Evolutionary conservation across 1,284 basidiomycete species (phyloP).

Genomic region (Sporisorium scitamineum): DNA sequence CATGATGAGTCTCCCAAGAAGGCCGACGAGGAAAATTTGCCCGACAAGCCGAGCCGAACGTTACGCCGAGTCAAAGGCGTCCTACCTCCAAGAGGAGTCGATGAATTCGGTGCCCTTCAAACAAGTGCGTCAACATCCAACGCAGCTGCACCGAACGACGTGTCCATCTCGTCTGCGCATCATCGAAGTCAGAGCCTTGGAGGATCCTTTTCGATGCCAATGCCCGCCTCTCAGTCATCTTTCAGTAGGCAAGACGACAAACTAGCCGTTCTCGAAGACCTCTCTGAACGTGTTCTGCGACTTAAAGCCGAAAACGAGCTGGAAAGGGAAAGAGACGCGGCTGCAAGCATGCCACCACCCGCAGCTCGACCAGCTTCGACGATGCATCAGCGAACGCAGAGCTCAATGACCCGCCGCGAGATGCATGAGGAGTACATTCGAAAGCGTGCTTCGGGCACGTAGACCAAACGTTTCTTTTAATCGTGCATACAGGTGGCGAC

Average conservation of each 20-base stretch:
- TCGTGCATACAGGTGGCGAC: background rate
- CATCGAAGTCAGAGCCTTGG: background rate
- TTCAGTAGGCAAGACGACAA: slow-evolving; percentile 18
- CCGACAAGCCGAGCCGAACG: slow-evolving; percentile 12
- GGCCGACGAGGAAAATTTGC: background rate
- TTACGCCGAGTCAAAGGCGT: slow-evolving; percentile 22
- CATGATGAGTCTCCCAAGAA: background rate
- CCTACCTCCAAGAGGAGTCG: slow-evolving; percentile 26
- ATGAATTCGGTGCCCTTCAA: slow-evolving; percentile 23
- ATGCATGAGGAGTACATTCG: slow-evolving; percentile 42
- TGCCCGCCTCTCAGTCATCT: background rate
- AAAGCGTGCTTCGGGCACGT: slow-evolving; percentile 12
- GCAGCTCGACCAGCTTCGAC: slow-evolving; percentile 3
- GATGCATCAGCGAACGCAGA: slow-evolving; percentile 12
- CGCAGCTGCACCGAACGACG: background rate
- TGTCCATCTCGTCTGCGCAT: background rate
- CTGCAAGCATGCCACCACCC: slow-evolving; percentile 35
- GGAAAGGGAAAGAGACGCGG: slow-evolving; percentile 16
- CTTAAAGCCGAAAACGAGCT: slow-evolving; percentile 33
- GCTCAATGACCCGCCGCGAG: slow-evolving; percentile 24
- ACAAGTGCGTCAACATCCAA: background rate
- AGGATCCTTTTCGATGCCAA: background rate
- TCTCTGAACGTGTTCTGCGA: slow-evolving; percentile 25
- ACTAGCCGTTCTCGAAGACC: slow-evolving; percentile 39
- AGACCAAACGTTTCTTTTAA: background rate